Evolutionary conservation across 1,284 basidiomycete genomes (phyloP).

Genomic region (Stygiomarasmius scandens): DNA sequence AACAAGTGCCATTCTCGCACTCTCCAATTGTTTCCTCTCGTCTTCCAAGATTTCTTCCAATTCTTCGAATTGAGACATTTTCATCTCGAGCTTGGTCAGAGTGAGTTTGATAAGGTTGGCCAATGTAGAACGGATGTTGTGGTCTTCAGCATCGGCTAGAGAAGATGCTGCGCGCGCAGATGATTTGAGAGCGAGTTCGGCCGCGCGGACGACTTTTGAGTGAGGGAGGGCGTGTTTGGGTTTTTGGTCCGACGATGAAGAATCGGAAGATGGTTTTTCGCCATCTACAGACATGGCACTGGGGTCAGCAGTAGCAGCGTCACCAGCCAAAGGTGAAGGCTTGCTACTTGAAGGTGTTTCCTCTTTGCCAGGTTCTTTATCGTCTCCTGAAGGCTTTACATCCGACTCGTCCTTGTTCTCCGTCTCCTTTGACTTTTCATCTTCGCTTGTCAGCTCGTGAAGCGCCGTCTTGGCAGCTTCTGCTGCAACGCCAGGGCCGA

Average conservation of each 20-base stretch:
- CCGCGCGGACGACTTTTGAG: slow-evolving; percentile 79
- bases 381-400: slow-evolving; percentile 26
- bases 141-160: slow-evolving; percentile 86
- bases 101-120: slow-evolving; percentile 90
- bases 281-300: slow-evolving; percentile 43
- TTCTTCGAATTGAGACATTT: slow-evolving; percentile 91
- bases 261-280: slow-evolving; percentile 27
- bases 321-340: slow-evolving; percentile 24
- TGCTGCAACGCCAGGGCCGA: slow-evolving; percentile 89
- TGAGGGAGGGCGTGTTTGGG: slow-evolving; percentile 54
- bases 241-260: slow-evolving; percentile 26
- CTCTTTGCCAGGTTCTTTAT: slow-evolving; percentile 13
- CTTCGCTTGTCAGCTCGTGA: slow-evolving; percentile 72
- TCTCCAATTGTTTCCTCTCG: slow-evolving; percentile 77
- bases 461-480: slow-evolving; percentile 93
- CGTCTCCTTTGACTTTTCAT: slow-evolving; percentile 29
- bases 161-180: slow-evolving; percentile 86
- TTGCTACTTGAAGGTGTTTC: slow-evolving; percentile 14
- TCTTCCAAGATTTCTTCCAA: slow-evolving; percentile 88
- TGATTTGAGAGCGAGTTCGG: slow-evolving; percentile 83
- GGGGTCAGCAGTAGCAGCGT: slow-evolving; percentile 27
- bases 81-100: slow-evolving; percentile 90
- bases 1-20: slow-evolving; percentile 66
- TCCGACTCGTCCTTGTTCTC: slow-evolving; percentile 34
- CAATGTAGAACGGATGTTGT: slow-evolving; percentile 80